A percentile compares a stretch with the other conserved stretches of the same genome.
phyloP scores from a whole-genome alignment of 208 protist genomes.

The Leishmania turanica region DNA sequence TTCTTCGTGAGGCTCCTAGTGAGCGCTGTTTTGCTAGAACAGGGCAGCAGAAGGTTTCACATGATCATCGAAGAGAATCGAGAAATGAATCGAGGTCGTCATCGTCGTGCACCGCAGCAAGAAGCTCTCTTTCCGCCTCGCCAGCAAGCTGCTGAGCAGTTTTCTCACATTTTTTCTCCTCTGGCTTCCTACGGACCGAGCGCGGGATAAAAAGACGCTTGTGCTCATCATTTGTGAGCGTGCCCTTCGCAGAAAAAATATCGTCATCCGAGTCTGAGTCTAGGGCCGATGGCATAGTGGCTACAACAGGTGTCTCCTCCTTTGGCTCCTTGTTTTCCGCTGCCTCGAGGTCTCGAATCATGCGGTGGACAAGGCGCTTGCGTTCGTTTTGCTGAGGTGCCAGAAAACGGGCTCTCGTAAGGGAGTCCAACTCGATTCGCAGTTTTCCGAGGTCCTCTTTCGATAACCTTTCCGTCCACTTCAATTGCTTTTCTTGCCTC shows the following conservation, averaged over 20 bases:
- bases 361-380: conserved; percentile 60
- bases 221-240: conserved; percentile 11
- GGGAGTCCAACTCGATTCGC: conserved; percentile 45
- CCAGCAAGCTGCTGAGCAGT: conserved; percentile 30
- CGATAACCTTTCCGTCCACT: conserved; percentile 59
- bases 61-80: conserved; percentile 33
- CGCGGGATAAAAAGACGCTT: conserved; percentile 29
- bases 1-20: no score
- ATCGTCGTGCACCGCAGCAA: conserved; percentile 28
- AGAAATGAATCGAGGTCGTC: conserved; percentile 65
- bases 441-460: conserved; percentile 59
- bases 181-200: conserved; percentile 12
- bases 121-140: conserved; percentile 52
- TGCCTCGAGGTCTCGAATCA: conserved; percentile 44
- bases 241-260: conserved; percentile 10
- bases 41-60: neutral
- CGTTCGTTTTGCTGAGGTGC: conserved; percentile 72
- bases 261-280: conserved; percentile 36
- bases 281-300: conserved; percentile 3
- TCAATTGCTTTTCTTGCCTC: conserved; percentile 49
- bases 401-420: conserved; percentile 59
- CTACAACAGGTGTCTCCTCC: neutral
- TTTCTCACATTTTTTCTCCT: conserved; percentile 11
- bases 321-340: conserved; percentile 6
- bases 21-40: neutral